Base-by-base conservation (phyloP, 1,284 basidiomycete species). In the Bondarzewia mesenterica region DNA sequence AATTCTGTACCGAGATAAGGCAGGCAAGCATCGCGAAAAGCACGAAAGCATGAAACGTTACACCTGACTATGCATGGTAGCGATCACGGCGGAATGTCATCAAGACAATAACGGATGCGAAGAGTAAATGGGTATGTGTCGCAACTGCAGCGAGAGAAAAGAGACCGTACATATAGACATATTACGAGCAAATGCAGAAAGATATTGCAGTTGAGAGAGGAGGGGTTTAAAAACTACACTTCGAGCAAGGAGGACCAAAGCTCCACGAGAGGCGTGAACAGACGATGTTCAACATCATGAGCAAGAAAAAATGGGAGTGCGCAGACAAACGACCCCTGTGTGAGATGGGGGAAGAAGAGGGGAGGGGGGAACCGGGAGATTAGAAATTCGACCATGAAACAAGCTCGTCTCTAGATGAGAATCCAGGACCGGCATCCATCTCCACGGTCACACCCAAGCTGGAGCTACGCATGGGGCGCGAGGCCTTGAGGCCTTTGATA, bases 311-410 rank as follows among this genome's bases (percentile, higher is more conserved):
- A n/a, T n/a, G n/a, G n/a, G n/a, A n/a, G n/a, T n/a, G n/a, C n/a
- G n/a, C n/a, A n/a, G n/a, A 32, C 29, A 32, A 12, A 32, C 10
- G 29, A n/a, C 10, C 29, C 10, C 12, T 32, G 29, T 12, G 4
- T 32, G 29, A 40, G 4, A 4, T 10, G 38, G 16, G 12, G 38
- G 4, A 40, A 40, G 16, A 40, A 40, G 38, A 12, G 21, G 20
- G n/a, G 38, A 2, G 38, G 10, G 16, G 8, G 21, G 6, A 40
- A 15, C 15, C 38, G 20, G 21, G 20, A 8, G 32, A 18, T 55
- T 52, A 82, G 63, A 84, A 84, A 59, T 82, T 79, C 14, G 82
- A 81, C 82, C 83, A 85, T 26, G 82, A 84, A 39, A 81, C 63
- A 49, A 80, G 56, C 36, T 78, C 69, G 12, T 78, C 67, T 47